Evolutionary conservation across 2,329 filamentous ascomycete species (phyloP).

Genomic region (Oidium heveae): DNA sequence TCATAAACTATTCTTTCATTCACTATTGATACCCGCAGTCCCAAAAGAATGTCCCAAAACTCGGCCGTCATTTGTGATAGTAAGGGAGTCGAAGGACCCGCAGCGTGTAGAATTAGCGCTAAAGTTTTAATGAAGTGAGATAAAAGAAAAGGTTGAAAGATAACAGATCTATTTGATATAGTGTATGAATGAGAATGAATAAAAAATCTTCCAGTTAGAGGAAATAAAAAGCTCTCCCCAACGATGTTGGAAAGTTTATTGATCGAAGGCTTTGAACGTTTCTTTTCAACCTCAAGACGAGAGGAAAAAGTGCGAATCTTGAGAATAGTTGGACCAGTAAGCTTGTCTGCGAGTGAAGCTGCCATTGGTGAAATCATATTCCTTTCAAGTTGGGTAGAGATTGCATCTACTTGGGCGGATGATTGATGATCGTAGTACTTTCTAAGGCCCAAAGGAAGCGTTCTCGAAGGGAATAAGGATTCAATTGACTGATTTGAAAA

Average conservation of each 20-base stretch:
- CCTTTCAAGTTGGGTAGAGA: slow-evolving; percentile 42
- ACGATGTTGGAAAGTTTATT: slow-evolving; percentile 62
- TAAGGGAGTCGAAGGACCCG: slow-evolving; percentile 51
- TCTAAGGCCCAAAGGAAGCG: slow-evolving; percentile 49
- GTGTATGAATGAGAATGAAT: slow-evolving; percentile 30
- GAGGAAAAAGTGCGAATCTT: slow-evolving; percentile 80
- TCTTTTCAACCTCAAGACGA: slow-evolving; percentile 39
- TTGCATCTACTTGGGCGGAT: slow-evolving; percentile 28
- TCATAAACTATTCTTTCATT: slow-evolving; percentile 43
- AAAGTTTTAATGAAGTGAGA: slow-evolving; percentile 68
- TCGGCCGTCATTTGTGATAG: slow-evolving; percentile 64
- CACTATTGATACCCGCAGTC: slow-evolving; percentile 32
- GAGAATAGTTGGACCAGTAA: slow-evolving; percentile 56
- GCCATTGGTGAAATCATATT: slow-evolving; percentile 62
- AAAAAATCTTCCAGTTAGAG: slow-evolving; percentile 59
- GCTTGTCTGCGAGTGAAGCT: slow-evolving; percentile 52
- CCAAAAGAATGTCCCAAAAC: slow-evolving; percentile 60
- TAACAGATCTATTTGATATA: slow-evolving; percentile 26
- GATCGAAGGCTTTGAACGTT: slow-evolving; percentile 30
- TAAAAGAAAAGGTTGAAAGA: slow-evolving; percentile 52
- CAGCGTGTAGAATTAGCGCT: slow-evolving; percentile 56
- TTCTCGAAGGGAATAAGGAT: slow-evolving; percentile 51
- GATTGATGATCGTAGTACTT: slow-evolving; percentile 13
- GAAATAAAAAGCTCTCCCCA: slow-evolving; percentile 58
- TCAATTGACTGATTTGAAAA: slow-evolving; percentile 10